Conservation (phyloP, 1,139 yeast genomes). For the Arxiozyma slooffiae region DNA sequence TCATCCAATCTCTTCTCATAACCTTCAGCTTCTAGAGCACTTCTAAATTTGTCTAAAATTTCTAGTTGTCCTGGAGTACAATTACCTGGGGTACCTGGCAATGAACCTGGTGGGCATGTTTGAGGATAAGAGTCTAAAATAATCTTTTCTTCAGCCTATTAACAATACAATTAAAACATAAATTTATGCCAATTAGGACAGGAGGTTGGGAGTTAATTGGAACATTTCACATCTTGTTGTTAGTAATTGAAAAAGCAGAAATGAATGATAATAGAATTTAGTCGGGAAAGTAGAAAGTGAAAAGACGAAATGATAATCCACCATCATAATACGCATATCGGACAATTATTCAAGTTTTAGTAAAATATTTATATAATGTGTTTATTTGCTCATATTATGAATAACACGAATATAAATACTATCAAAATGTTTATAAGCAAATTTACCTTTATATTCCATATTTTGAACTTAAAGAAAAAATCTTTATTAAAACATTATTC, state of each 20-base stretch:
- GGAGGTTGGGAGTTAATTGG: not conserved
- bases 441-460: too few species aligned
- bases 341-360: too few species aligned
- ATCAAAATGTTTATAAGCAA: not conserved
- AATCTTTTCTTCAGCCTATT: conserved; percentile 19
- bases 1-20: conserved; percentile 73
- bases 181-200: not conserved
- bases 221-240: not conserved
- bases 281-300: not conserved
- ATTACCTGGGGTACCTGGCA: conserved; percentile 77
- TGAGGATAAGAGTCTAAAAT: conserved; percentile 54
- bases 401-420: too few species aligned
- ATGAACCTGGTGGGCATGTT: conserved; percentile 47
- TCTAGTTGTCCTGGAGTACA: conserved; percentile 60
- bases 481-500: too few species aligned
- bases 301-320: too few species aligned
- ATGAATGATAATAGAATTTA: too few species aligned
- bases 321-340: not conserved
- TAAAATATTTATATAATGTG: not conserved
- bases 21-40: conserved; percentile 51
- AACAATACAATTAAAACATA: not conserved
- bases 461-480: not conserved
- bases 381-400: not conserved
- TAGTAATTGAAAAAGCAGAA: not conserved
- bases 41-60: conserved; percentile 49